A percentile compares a stretch with the other conserved stretches of the same genome.
These are phyloP conservation scores for Fusarium ambrosium DNA, from an alignment of 2,329 filamentous ascomycete genomes.

Conservation along the genomic window DNA sequence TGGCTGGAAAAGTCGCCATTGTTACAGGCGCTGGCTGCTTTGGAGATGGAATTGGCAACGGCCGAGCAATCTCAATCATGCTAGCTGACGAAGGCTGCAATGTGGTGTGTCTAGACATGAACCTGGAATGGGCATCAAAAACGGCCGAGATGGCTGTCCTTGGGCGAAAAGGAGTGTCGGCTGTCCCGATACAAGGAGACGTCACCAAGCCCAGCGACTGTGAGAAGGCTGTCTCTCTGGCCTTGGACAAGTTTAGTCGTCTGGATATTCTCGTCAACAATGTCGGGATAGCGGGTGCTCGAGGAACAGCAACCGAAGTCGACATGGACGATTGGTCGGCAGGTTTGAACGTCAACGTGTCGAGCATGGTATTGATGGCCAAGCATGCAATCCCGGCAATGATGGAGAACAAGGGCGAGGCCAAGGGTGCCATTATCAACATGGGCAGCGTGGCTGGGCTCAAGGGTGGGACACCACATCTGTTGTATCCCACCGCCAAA, in stretches of 20 bases:
- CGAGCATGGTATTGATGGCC: slow-evolving; percentile 74
- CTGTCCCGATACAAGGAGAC: slow-evolving; percentile 62
- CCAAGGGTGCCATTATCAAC: slow-evolving; percentile 69
- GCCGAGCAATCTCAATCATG: slow-evolving; percentile 69
- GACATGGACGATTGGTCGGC: slow-evolving; percentile 70
- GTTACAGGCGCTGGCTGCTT: slow-evolving; percentile 71
- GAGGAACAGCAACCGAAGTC: slow-evolving; percentile 71
- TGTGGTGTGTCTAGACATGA: slow-evolving; percentile 71
- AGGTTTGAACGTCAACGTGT: slow-evolving; percentile 72
- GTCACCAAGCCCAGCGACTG: slow-evolving; percentile 69
- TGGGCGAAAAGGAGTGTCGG: slow-evolving; percentile 42
- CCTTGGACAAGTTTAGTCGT: slow-evolving; percentile 64
- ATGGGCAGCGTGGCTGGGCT: slow-evolving; percentile 72
- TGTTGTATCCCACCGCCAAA: slow-evolving; percentile 63
- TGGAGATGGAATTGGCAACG: slow-evolving; percentile 72
- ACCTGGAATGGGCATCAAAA: slow-evolving; percentile 61
- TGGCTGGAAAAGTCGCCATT: slow-evolving; percentile 60
- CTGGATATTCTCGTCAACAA: slow-evolving; percentile 76
- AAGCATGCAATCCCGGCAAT: slow-evolving; percentile 73
- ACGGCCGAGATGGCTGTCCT: slow-evolving; percentile 66
- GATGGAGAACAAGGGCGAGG: slow-evolving; percentile 63
- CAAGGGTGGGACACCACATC: slow-evolving; percentile 59
- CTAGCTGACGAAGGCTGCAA: slow-evolving; percentile 70
- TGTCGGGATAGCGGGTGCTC: slow-evolving; percentile 71
- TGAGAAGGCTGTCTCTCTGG: slow-evolving; percentile 54